phyloP scores from a whole-genome alignment of 306 rosid species.

The Alnus glutinosa region DNA sequence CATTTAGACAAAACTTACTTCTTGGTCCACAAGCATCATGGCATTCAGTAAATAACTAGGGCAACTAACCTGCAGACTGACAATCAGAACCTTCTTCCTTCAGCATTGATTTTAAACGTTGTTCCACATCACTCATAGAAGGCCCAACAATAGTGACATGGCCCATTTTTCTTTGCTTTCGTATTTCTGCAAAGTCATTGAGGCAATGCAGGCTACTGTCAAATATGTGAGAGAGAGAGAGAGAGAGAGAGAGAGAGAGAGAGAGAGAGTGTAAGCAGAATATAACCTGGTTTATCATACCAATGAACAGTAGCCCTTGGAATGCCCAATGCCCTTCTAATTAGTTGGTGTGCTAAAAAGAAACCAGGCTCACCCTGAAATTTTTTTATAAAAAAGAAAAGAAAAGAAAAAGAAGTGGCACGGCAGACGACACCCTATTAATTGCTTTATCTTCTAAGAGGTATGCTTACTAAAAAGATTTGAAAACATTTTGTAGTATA shows the following conservation, averaged over 20 bases:
- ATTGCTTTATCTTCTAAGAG: neutral
- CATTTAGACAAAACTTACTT: neutral
- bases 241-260: constrained; percentile 7
- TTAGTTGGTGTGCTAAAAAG: constrained; percentile 66
- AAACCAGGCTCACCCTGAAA: constrained; percentile 79
- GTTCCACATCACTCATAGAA: constrained; percentile 57
- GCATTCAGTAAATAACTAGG: neutral
- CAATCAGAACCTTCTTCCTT: constrained; percentile 42
- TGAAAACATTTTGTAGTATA: neutral
- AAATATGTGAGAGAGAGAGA: neutral
- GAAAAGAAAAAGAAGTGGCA: neutral
- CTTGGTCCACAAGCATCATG: neutral
- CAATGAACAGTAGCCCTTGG: constrained; percentile 87
- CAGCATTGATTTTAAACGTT: constrained; percentile 42
- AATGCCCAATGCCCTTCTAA: constrained; percentile 56
- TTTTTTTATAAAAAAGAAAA: constrained; percentile 9
- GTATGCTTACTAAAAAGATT: neutral
- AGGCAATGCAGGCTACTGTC: constrained; percentile 15
- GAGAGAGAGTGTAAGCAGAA: constrained; percentile 15
- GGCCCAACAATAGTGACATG: constrained; percentile 84
- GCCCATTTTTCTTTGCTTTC: constrained; percentile 93
- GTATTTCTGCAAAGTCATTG: constrained; percentile 59
- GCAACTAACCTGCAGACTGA: constrained; percentile 43
- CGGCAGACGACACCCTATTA: neutral
- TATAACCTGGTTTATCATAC: constrained; percentile 90